Evolutionary conservation across 176 grass and related monocot species (phyloP), one percentile per base, ranked within the genome.

Genomic region (Cymbopogon citratus): DNA sequence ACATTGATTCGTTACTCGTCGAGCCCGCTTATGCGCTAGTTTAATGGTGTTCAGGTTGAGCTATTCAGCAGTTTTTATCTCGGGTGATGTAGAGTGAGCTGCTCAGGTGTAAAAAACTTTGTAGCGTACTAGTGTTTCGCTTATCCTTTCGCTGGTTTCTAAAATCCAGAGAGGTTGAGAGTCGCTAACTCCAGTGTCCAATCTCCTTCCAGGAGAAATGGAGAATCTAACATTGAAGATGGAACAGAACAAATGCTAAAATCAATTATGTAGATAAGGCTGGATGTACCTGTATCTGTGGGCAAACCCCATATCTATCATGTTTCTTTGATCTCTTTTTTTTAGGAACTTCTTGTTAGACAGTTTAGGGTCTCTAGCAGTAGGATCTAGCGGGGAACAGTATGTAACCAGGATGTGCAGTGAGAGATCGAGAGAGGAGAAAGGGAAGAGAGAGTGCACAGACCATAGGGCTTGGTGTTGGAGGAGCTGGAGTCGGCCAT

Each of bases 1-100:
- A 73, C 27, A 66, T 85, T 12, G 87, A 89, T 36, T 89, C 83
- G 35, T 85, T 85, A 65, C 83, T 89, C 7, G 87, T 85, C 19
- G 83, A 89, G 34, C 83, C 87, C 35, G 78, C 87, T 56, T 89
- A 77, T 26, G 87, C 78, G 44, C 72, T 82, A 39, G 83, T 73
- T 63, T 89, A 44, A 85, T 57, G n/a, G 18, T 65, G 62, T 14
- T 65, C 64, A 3, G 18, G 28, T 56, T 2, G 5, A 35, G 64
- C 38, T n/a, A 70, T 43, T 40, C 79, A 78, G 43, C 19, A 73
- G 24, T 21, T 65, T 45, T 45, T 59, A 63, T 63, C 26, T 60
- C 36, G 1, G 6, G 19, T 64, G 63, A 36, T 74, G 33, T 71
- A 56, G 43, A 72, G n/a, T n/a, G n/a, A n/a, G 39, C 27, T 76